These are phyloP conservation scores for Pyricularia pennisetigena DNA, from an alignment of 2,329 filamentous ascomycete genomes.

Conservation along the genomic window DNA sequence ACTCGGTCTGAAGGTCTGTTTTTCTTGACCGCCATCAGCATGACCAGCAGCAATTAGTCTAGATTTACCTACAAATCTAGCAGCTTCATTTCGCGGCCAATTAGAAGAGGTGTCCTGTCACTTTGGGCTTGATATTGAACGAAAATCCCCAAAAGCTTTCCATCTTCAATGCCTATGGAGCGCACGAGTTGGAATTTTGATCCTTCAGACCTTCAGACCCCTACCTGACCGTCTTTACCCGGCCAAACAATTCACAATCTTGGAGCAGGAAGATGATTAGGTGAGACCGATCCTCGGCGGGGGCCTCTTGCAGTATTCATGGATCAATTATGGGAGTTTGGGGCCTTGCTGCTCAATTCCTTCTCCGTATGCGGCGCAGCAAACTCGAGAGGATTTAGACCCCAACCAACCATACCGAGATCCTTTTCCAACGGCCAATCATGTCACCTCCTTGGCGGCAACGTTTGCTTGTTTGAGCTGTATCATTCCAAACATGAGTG, in stretches of 20 bases:
- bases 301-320: neutral
- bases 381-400: neutral
- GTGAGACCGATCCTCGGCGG: neutral
- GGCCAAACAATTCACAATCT: neutral
- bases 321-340: neutral
- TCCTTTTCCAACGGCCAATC: neutral
- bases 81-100: no score
- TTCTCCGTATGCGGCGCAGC: neutral
- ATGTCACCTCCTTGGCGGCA: neutral
- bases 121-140: no score
- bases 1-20: no score
- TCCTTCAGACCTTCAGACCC: neutral
- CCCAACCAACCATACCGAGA: neutral
- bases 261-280: neutral
- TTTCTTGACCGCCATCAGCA: no score
- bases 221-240: neutral
- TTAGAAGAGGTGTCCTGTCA: no score
- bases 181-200: neutral
- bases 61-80: no score
- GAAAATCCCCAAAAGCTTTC: no score
- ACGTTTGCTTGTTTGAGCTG: neutral
- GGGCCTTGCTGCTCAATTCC: neutral
- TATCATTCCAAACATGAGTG: neutral
- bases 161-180: no score
- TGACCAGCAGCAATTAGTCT: no score